Conservation (phyloP, 148 eudicot species). For the Simmondsia chinensis region DNA sequence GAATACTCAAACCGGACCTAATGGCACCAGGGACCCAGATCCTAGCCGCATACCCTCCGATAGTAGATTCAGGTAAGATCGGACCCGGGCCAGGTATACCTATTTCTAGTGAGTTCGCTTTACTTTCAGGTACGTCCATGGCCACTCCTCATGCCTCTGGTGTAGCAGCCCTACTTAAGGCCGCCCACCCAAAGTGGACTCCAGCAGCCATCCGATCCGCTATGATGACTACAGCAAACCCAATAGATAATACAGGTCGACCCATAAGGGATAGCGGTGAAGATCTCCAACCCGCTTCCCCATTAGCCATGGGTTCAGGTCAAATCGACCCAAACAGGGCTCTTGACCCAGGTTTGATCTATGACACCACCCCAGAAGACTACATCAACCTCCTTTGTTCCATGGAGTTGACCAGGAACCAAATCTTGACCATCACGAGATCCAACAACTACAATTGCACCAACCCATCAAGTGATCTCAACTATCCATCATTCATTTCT, state of each 20-base stretch:
- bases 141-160: conserved; percentile 18
- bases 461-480: conserved; percentile 2
- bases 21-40: conserved; percentile 34
- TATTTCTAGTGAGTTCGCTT: too few species aligned
- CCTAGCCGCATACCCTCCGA: conserved; percentile 41
- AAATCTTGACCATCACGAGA: conserved; percentile 7
- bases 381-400: conserved; percentile 12
- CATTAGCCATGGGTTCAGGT: conserved; percentile 14
- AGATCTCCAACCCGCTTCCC: background rate
- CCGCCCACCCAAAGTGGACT: conserved; percentile 15
- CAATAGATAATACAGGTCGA: background rate
- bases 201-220: conserved; percentile 16
- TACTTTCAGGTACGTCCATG: conserved; percentile 24
- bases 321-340: conserved; percentile 12
- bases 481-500: conserved; percentile 13
- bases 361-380: conserved; percentile 3
- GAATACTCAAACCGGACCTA: conserved; percentile 33
- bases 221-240: conserved; percentile 14
- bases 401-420: conserved; percentile 6
- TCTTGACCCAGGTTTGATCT: conserved; percentile 14
- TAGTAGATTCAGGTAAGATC: too few species aligned
- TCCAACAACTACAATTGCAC: background rate
- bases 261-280: background rate
- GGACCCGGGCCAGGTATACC: too few species aligned
- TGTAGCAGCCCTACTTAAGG: conserved; percentile 12